Conservation (phyloP, 805 yeast genomes). For the Candida coquimbonensis region DNA sequence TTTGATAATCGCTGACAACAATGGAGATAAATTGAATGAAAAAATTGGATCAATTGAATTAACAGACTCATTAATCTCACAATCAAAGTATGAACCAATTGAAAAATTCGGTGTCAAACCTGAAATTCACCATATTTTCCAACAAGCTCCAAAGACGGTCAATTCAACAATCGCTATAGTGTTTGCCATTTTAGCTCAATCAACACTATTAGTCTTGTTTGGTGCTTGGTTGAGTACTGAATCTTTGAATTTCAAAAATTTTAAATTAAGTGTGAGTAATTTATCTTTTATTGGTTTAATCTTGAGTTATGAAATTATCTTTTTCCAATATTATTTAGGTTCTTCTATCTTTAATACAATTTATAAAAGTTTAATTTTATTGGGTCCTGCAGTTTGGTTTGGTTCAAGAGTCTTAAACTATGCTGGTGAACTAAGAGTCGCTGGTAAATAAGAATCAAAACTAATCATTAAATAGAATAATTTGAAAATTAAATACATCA, state of each 20-base stretch:
- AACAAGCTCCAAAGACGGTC: conserved; percentile 17
- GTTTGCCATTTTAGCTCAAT: conserved; percentile 14
- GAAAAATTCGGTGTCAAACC: conserved; percentile 18
- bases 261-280: conserved; percentile 11
- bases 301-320: conserved; percentile 18
- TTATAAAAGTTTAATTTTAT: conserved; percentile 11
- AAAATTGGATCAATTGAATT: conserved; percentile 17
- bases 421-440: conserved; percentile 21
- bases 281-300: conserved; percentile 15
- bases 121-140: conserved; percentile 24
- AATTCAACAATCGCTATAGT: conserved; percentile 13
- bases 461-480: not conserved
- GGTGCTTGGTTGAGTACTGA: conserved; percentile 15
- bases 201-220: conserved; percentile 10
- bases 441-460: conserved; percentile 15
- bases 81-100: conserved; percentile 10
- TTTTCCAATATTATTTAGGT: conserved; percentile 22
- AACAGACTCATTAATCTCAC: conserved; percentile 11
- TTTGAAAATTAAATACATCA: not conserved
- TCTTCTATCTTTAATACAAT: conserved; percentile 19
- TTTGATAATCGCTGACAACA: conserved; percentile 15
- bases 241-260: conserved; percentile 19
- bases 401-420: conserved; percentile 23
- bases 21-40: conserved; percentile 5
- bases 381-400: conserved; percentile 23